Percentiles rank a stretch among this genome's conserved stretches.
phyloP scores from a whole-genome alignment of 2,329 filamentous ascomycete genomes.

The Cladosporium halotolerans region DNA sequence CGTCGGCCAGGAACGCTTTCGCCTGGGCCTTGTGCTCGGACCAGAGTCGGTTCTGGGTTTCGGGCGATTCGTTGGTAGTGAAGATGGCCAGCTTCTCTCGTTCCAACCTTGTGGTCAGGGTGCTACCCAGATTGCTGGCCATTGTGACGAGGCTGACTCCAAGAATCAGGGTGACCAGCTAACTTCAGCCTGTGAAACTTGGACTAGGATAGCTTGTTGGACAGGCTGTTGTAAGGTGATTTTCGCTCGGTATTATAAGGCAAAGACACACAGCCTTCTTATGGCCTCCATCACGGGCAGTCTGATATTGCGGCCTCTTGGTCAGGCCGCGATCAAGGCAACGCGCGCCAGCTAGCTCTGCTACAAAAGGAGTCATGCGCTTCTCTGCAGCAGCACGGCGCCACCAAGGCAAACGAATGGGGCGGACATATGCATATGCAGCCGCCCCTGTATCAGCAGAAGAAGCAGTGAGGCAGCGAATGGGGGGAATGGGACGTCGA shows the following conservation, averaged over 20 bases:
- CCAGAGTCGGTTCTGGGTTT: conserved; percentile 33
- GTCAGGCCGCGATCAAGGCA: too few relatives aligned
- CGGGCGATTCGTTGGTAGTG: conserved; percentile 28
- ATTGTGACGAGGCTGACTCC: background rate
- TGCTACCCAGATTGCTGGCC: background rate
- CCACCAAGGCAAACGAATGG: conserved; percentile 3
- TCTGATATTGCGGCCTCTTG: too few relatives aligned
- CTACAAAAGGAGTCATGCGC: background rate
- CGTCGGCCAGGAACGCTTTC: conserved; percentile 8
- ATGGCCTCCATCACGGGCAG: too few relatives aligned
- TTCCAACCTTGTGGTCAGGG: conserved; percentile 19
- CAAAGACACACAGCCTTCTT: too few relatives aligned
- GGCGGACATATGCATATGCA: too few relatives aligned
- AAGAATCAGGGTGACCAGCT: too few relatives aligned
- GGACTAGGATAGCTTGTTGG: background rate
- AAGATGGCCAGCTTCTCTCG: conserved; percentile 33
- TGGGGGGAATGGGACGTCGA: background rate
- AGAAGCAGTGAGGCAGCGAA: conserved; percentile 4
- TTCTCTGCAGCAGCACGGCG: background rate
- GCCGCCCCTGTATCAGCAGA: too few relatives aligned
- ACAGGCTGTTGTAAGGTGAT: too few relatives aligned
- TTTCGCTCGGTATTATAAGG: too few relatives aligned
- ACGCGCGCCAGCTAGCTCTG: too few relatives aligned
- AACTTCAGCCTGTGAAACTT: background rate
- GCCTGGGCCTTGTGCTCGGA: conserved; percentile 16